A percentile compares a stretch with the other conserved stretches of the same genome.
Conservation (phyloP, 805 yeast genomes). For the Osmozyma mogii region DNA sequence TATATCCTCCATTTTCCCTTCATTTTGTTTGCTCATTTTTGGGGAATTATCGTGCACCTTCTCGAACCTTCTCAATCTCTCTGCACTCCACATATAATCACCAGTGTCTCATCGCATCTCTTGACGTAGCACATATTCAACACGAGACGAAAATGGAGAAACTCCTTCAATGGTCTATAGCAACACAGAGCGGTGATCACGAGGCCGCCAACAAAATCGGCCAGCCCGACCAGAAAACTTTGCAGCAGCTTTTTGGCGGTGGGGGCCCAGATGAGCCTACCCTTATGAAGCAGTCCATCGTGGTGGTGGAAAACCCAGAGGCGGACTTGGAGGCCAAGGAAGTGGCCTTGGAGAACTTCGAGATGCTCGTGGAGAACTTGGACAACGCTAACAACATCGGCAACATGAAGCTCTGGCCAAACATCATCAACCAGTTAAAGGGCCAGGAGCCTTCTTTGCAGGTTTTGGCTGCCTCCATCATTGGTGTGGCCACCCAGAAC, state of each 20-base stretch:
- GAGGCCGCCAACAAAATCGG: constrained; percentile 59
- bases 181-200: constrained; percentile 65
- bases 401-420: constrained; percentile 73
- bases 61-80: no score
- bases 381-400: constrained; percentile 94
- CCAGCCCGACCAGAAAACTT: constrained; percentile 67
- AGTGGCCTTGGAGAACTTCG: constrained; percentile 82
- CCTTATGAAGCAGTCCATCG: constrained; percentile 72
- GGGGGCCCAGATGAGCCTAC: constrained; percentile 87
- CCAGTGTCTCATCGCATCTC: no score
- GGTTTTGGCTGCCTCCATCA: constrained; percentile 57
- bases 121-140: background rate
- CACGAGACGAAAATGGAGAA: constrained; percentile 59
- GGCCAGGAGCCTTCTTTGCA: constrained; percentile 37
- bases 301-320: constrained; percentile 49
- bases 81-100: no score
- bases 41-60: no score
- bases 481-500: constrained; percentile 92
- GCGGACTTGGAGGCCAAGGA: constrained; percentile 56
- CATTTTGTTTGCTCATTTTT: no score
- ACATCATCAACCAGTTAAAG: constrained; percentile 47
- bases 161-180: constrained; percentile 84
- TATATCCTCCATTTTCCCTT: no score
- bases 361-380: constrained; percentile 85
- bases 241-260: constrained; percentile 70